Conservation (phyloP, 2,329 filamentous ascomycete species). For the Claviceps sp. region DNA sequence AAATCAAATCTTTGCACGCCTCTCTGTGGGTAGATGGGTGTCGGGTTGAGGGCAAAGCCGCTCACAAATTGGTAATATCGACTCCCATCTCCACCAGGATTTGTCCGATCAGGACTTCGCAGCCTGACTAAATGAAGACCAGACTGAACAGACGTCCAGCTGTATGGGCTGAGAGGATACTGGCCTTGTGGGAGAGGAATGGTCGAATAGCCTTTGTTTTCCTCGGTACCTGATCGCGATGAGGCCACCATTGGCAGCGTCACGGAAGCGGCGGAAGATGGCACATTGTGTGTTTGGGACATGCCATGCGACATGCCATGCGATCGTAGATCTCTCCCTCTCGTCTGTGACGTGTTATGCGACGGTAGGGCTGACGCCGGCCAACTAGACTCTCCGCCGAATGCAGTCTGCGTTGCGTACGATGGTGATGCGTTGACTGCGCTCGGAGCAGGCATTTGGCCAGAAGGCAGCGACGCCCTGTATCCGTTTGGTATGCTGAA, state of each 20-base stretch:
- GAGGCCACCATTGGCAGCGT: background rate
- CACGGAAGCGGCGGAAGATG: background rate
- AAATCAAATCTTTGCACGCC: slow-evolving; percentile 34
- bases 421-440: background rate
- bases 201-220: slow-evolving; percentile 1
- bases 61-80: slow-evolving; percentile 46
- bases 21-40: slow-evolving; percentile 20
- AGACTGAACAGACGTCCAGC: slow-evolving; percentile 26
- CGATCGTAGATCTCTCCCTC: background rate
- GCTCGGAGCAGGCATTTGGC: background rate
- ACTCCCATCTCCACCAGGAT: slow-evolving; percentile 13
- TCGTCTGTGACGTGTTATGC: background rate
- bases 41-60: slow-evolving; percentile 35
- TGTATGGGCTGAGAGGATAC: slow-evolving; percentile 27
- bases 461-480: background rate
- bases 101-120: slow-evolving; percentile 34
- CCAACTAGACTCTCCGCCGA: background rate
- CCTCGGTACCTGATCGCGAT: background rate
- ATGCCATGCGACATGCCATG: no score
- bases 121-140: slow-evolving; percentile 33
- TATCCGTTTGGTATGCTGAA: background rate
- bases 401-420: background rate
- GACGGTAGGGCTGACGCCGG: background rate
- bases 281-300: background rate
- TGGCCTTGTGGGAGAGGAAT: slow-evolving; percentile 16